Evolutionary conservation across 2,329 filamentous ascomycete genomes (phyloP), one percentile per base, ranked within the genome.

Genomic region (Hawksworthiomyces lignivorus): DNA sequence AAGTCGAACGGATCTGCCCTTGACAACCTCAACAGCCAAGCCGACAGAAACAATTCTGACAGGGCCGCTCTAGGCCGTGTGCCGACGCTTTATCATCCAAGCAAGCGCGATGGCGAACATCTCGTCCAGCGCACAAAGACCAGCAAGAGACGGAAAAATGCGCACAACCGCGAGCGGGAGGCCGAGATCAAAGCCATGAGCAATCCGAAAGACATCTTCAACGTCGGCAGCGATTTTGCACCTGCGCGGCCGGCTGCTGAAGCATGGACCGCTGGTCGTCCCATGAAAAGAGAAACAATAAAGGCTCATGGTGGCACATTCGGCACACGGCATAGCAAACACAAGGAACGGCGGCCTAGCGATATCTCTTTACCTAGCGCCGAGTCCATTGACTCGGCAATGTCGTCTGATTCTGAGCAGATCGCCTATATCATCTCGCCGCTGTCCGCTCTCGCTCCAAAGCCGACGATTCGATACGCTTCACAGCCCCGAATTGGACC

Each of bases 161-260:
- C 48, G 52, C 73, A 83, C 48, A 85, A 94, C 48, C 77, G 79
- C 56, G 73, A 83, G 45, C 76, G 90, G 44, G 89, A 95, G 62
- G 86, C 86, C 48, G 87, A 95, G 62, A 88, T 96, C 56, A 85
- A 82, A 57, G 80, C 86, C 41, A 86, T 96, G 84, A 84, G 78
- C 55, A 76, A 78, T 30, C 20, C 22, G 2, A n/a, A n/a, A n/a
- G 17, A 15, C 21, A 7, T 30, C 30, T 18, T n/a, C 30, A 5
- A 21, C 22, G n/a, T 17, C 22, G 30, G 36, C 38, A 41, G 20
- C 24, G 24, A 30, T 11, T 75, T 73, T 47, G 74, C 82, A 51
- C 80, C 85, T 6, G 65, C 80, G 40, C 76, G 84, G 39, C 71
- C 80, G 6, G 72, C 73, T 10, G 72, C 73, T 36, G 73, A 80